Evolutionary conservation across 306 rosid genomes (phyloP).

Genomic region (Dalbergia cultrata): DNA sequence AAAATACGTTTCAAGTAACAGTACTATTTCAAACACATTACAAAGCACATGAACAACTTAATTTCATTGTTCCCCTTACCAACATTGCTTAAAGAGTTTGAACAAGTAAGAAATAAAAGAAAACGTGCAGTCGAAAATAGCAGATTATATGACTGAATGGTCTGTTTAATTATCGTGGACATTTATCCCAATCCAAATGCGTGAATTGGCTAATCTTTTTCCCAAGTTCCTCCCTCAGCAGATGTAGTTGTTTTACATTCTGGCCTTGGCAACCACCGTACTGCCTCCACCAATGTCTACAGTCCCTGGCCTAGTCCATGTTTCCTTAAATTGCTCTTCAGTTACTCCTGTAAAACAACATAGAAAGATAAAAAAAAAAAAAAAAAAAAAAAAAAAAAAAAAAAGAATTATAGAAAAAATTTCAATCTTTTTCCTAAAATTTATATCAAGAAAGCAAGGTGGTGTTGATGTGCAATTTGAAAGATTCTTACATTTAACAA

Average conservation of each 20-base stretch:
- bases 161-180: slow-evolving; percentile 7
- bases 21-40: slow-evolving; percentile 26
- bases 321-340: slow-evolving; percentile 91
- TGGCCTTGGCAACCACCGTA: slow-evolving; percentile 83
- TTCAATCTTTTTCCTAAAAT: slow-evolving; percentile 1
- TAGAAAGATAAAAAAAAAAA: too few relatives aligned
- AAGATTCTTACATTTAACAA: too few relatives aligned
- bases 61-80: slow-evolving; percentile 20
- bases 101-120: slow-evolving; percentile 29
- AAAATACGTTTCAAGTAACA: slow-evolving; percentile 31
- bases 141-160: slow-evolving; percentile 34
- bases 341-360: slow-evolving; percentile 76
- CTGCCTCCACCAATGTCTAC: slow-evolving; percentile 60
- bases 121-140: slow-evolving; percentile 9
- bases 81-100: not conserved
- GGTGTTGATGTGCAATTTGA: not conserved
- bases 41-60: slow-evolving; percentile 29
- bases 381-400: too few relatives aligned
- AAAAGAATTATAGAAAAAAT: not conserved
- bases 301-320: slow-evolving; percentile 89
- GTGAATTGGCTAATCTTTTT: not conserved
- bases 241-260: slow-evolving; percentile 57
- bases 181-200: slow-evolving; percentile 46
- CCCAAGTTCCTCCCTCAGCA: slow-evolving; percentile 8
- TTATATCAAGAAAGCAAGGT: not conserved